These are phyloP conservation scores for Aeminium ludgeri DNA, from an alignment of 495 filamentous ascomycete genomes.

Conservation along the genomic window DNA sequence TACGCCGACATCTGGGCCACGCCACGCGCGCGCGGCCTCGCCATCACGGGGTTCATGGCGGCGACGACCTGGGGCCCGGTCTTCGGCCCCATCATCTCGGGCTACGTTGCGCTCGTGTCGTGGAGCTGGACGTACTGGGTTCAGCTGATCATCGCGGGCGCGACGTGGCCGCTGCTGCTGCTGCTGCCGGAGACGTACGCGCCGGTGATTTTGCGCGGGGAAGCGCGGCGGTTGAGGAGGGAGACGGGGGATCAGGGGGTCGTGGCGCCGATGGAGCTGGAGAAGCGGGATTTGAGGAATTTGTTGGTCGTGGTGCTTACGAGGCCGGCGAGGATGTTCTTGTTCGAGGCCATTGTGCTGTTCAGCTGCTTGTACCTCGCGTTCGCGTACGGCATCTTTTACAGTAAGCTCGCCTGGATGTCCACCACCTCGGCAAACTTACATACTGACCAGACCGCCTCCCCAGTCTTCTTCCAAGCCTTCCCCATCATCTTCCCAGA, in stretches of 20 bases:
- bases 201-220: conserved; percentile 38
- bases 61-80: conserved; percentile 32
- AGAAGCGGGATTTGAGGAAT: conserved; percentile 23
- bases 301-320: conserved; percentile 28
- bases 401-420: conserved; percentile 25
- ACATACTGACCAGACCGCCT: background rate
- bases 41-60: conserved; percentile 56
- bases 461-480: conserved; percentile 16
- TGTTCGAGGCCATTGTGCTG: conserved; percentile 44
- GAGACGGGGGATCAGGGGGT: conserved; percentile 24
- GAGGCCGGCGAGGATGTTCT: conserved; percentile 38
- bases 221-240: conserved; percentile 36
- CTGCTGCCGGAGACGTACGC: conserved; percentile 42
- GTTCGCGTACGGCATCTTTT: conserved; percentile 57
- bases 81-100: conserved; percentile 25
- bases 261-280: conserved; percentile 29
- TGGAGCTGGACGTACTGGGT: conserved; percentile 43
- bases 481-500: conserved; percentile 22
- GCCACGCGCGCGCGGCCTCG: conserved; percentile 43
- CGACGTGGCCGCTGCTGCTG: conserved; percentile 24
- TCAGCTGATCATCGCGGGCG: conserved; percentile 31
- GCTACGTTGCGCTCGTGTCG: conserved; percentile 18
- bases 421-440: conserved; percentile 6
- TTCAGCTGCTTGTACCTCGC: conserved; percentile 52
- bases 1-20: conserved; percentile 56